Evolutionary conservation across 23 red algal genomes (phyloP).

Genomic region (Gracilaria vermiculophylla): DNA sequence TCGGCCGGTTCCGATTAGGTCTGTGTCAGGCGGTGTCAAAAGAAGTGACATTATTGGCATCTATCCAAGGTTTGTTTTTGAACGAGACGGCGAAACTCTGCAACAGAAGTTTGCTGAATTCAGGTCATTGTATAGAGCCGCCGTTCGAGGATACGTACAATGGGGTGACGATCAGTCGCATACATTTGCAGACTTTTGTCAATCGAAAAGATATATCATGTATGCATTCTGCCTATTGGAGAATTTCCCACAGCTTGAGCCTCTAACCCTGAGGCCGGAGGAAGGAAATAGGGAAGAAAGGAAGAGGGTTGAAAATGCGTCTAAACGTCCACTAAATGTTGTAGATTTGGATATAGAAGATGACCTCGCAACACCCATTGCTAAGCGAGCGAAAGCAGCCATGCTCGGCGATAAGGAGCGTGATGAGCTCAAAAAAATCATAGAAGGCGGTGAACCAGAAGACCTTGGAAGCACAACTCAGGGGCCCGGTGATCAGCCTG

Average conservation of each 20-base stretch:
- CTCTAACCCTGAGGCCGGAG: background rate
- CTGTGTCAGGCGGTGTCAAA: slow-evolving; percentile 16
- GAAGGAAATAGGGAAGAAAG: background rate
- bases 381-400: slow-evolving; percentile 2
- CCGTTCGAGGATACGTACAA: background rate
- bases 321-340: background rate
- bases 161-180: slow-evolving; percentile 5
- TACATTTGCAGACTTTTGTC: slow-evolving; percentile 22
- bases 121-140: slow-evolving; percentile 15
- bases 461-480: background rate
- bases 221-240: slow-evolving; percentile 53
- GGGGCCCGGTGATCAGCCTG: background rate
- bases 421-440: slow-evolving; percentile 20
- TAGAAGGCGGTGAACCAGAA: background rate
- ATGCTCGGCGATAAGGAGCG: slow-evolving; percentile 19
- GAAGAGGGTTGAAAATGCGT: background rate
- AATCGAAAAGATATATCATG: slow-evolving; percentile 3
- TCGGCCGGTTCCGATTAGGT: slow-evolving; percentile 6
- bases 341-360: slow-evolving; percentile 4
- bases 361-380: background rate
- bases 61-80: background rate
- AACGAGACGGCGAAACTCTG: slow-evolving; percentile 2
- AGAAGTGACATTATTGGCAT: slow-evolving; percentile 17
- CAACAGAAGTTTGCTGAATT: slow-evolving; percentile 39
- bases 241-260: slow-evolving; percentile 22